Evolutionary conservation across 352 stramenopile species (phyloP), one percentile per base, ranked within the genome.

Genomic region (Aphanomyces astaci): DNA sequence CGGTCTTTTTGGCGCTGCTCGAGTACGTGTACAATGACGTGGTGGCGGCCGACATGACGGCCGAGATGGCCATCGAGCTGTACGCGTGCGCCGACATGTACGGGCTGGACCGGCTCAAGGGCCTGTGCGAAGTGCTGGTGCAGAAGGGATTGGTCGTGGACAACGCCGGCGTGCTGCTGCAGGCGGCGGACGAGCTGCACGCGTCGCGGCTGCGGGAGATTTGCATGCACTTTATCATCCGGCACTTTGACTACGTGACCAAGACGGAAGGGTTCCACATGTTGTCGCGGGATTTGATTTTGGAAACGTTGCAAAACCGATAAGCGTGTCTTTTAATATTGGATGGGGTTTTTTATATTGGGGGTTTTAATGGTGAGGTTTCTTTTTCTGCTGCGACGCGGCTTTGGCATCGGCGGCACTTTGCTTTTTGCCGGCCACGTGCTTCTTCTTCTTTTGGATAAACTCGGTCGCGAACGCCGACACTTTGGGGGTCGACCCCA

Each of bases 381-480:
- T 65, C 40, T 65, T 68, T 31, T 68, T 68, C 27, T 52, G 62
- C n/a, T 24, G 25, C 4, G 59, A 9, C 24, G 59, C 22, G 5
- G 59, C 45, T 30, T 66, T 66, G 24, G 62, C 27, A 10, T 60
- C 28, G 13, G 57, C 43, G 4, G 19, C 22, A 22, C 25, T 40
- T 25, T 30, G 51, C 51, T 84, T 64, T 88, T 90, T 45, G 27
- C 31, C 32, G 63, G 33, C 39, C 53, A 77, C 72, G 30, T 79
- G 82, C 71, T 93, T 94, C 78, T 96, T 97, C 45, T 88, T 88
- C 71, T n/a, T n/a, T n/a, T 96, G 88, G 75, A 98, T 98, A 64
- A 98, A 98, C 74, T 98, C 96, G 22, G 89, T 97, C 33, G 96
- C 96, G 75, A 98, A 98, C n/a, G 88, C 93, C 22, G 94, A 98